A percentile compares a stretch with the other conserved stretches of the same genome.
These are phyloP conservation scores for Auricularia sp. DNA, from an alignment of 768 basidiomycete species.

Conservation along the genomic window DNA sequence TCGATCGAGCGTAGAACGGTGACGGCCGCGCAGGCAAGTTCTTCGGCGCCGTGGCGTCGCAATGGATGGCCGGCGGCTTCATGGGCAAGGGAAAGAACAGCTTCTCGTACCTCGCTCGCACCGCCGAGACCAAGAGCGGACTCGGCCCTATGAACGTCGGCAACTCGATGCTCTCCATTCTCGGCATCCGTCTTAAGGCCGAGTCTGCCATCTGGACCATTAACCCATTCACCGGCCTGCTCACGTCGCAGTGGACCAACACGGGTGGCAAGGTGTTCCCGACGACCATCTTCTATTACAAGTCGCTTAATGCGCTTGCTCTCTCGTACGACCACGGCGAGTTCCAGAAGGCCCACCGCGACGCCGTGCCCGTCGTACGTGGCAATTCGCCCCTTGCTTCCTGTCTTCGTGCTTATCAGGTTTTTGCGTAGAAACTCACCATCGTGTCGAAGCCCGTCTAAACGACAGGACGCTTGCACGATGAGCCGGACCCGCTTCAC, in stretches of 20 bases:
- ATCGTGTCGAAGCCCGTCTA: neutral
- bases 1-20: neutral
- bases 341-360: neutral
- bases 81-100: neutral
- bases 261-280: neutral
- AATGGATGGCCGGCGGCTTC: neutral
- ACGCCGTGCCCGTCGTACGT: neutral
- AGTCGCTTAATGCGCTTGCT: neutral
- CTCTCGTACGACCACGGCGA: neutral
- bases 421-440: neutral
- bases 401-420: no score
- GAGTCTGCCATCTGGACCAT: neutral
- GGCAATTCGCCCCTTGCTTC: neutral
- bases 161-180: neutral
- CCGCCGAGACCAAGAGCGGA: neutral
- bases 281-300: neutral
- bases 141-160: neutral
- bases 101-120: neutral
- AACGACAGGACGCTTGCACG: neutral
- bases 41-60: neutral
- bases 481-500: neutral
- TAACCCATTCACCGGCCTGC: neutral
- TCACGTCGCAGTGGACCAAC: neutral
- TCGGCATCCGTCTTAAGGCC: neutral
- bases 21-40: conserved; percentile 1